These are phyloP conservation scores for Penicilliopsis zonata DNA, from an alignment of 495 filamentous ascomycete species.

Conservation along the genomic window DNA sequence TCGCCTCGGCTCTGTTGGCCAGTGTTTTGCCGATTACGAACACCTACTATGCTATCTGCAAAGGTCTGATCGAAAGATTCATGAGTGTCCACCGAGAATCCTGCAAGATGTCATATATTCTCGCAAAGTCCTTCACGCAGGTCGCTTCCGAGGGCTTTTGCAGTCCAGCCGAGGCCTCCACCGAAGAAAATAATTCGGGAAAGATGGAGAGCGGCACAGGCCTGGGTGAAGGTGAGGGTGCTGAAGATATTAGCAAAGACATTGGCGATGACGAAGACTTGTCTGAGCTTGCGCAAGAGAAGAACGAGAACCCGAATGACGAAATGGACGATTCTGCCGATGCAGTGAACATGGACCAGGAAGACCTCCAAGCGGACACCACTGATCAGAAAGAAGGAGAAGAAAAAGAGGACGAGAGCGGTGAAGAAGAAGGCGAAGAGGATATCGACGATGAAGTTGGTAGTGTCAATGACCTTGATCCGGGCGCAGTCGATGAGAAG, in stretches of 20 bases:
- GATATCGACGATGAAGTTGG: slow-evolving; percentile 82
- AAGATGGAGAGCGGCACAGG: slow-evolving; percentile 88
- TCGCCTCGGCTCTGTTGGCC: slow-evolving; percentile 49
- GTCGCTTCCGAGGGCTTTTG: slow-evolving; percentile 83
- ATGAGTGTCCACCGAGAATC: slow-evolving; percentile 49
- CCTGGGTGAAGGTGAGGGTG: slow-evolving; percentile 89
- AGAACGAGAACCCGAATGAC: slow-evolving; percentile 47
- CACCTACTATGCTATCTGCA: slow-evolving; percentile 54
- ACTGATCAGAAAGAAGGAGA: slow-evolving; percentile 51
- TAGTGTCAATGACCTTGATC: slow-evolving; percentile 78
- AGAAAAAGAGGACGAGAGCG: slow-evolving; percentile 51
- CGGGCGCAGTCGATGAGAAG: slow-evolving; percentile 88
- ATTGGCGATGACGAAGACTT: slow-evolving; percentile 88
- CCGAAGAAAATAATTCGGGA: slow-evolving; percentile 52
- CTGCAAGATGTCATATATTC: slow-evolving; percentile 60
- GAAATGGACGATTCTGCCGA: slow-evolving; percentile 60
- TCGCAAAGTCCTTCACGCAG: slow-evolving; percentile 63
- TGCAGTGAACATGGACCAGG: slow-evolving; percentile 90
- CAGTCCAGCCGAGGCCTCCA: slow-evolving; percentile 65
- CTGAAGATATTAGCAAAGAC: slow-evolving; percentile 95
- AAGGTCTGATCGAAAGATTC: slow-evolving; percentile 37
- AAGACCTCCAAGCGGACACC: slow-evolving; percentile 51
- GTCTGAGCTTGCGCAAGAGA: slow-evolving; percentile 71
- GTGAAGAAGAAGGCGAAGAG: slow-evolving; percentile 42
- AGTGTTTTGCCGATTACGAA: slow-evolving; percentile 60